A percentile compares a stretch with the other conserved stretches of the same genome.
Conservation (phyloP, 2,329 filamentous ascomycete genomes). For the Cladophialophora bantiana region DNA sequence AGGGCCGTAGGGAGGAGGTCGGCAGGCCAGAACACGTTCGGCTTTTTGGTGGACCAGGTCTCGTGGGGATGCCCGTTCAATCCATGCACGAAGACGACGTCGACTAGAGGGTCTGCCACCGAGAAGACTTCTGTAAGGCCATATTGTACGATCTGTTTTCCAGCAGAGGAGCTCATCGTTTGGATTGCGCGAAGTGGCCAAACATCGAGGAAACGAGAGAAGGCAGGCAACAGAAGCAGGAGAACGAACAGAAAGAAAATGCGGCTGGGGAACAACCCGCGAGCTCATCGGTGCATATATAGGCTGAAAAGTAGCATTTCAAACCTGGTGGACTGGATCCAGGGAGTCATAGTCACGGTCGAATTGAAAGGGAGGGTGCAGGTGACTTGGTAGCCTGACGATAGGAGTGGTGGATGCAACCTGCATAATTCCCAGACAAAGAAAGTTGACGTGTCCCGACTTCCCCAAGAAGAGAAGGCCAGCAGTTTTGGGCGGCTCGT, state of each 20-base stretch:
- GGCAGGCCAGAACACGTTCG: constrained; percentile 71
- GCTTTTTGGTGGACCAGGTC: constrained; percentile 65
- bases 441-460: constrained; percentile 11
- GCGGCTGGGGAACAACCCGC: background rate
- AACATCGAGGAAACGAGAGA: background rate
- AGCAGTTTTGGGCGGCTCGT: constrained; percentile 7
- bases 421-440: constrained; percentile 20
- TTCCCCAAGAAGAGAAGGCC: background rate
- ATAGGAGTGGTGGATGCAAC: constrained; percentile 16
- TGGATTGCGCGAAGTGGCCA: background rate
- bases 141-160: constrained; percentile 46
- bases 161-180: constrained; percentile 25
- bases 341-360: constrained; percentile 20
- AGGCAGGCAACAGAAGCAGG: constrained; percentile 5
- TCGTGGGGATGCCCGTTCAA: constrained; percentile 68
- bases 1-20: constrained; percentile 70
- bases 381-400: constrained; percentile 30
- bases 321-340: constrained; percentile 11
- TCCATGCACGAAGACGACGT: constrained; percentile 74
- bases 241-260: constrained; percentile 9
- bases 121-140: constrained; percentile 53
- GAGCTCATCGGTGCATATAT: constrained; percentile 24
- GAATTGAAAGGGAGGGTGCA: constrained; percentile 29
- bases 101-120: constrained; percentile 50
- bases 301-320: constrained; percentile 14